Percentiles rank a stretch among this genome's conserved stretches.
Conservation (phyloP, 202 grass and related monocot species). For the Thinopyrum obtusiflorum region DNA sequence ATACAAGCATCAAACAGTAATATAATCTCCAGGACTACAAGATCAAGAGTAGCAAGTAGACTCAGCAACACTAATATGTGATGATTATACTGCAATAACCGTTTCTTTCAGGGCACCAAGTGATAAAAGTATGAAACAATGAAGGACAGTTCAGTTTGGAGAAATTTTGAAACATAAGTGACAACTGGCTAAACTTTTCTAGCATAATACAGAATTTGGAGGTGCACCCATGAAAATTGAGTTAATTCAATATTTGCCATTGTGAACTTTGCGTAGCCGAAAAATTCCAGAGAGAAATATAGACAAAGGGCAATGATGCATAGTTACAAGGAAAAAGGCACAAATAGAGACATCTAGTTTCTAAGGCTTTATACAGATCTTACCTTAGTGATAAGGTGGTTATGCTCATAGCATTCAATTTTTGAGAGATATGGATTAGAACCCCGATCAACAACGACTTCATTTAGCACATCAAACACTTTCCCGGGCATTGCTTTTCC, state of each 20-base stretch:
- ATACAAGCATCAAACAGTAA: conserved; percentile 4
- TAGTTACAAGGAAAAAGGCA: conserved; percentile 26
- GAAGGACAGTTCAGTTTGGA: neutral
- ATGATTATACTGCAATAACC: neutral
- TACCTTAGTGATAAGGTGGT: conserved; percentile 96
- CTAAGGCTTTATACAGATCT: conserved; percentile 19
- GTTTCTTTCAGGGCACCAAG: conserved; percentile 3
- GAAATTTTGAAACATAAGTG: conserved; percentile 14
- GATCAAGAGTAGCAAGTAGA: neutral
- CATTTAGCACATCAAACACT: conserved; percentile 94
- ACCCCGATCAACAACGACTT: conserved; percentile 95
- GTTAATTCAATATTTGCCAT: neutral
- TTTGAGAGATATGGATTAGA: conserved; percentile 98
- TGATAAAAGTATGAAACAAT: conserved; percentile 4
- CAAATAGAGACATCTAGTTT: conserved; percentile 8
- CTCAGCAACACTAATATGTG: conserved; percentile 17
- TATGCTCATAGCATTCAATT: conserved; percentile 97
- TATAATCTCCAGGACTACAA: conserved; percentile 20
- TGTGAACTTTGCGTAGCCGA: neutral
- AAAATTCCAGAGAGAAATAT: neutral
- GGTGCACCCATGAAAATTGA: conserved; percentile 3
- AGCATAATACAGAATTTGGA: conserved; percentile 15
- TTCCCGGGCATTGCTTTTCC: conserved; percentile 93
- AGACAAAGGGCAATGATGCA: conserved; percentile 16
- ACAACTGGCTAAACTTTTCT: neutral